Evolutionary conservation across 2,329 filamentous ascomycete species (phyloP).

Genomic region (Xylaria hypoxylon): DNA sequence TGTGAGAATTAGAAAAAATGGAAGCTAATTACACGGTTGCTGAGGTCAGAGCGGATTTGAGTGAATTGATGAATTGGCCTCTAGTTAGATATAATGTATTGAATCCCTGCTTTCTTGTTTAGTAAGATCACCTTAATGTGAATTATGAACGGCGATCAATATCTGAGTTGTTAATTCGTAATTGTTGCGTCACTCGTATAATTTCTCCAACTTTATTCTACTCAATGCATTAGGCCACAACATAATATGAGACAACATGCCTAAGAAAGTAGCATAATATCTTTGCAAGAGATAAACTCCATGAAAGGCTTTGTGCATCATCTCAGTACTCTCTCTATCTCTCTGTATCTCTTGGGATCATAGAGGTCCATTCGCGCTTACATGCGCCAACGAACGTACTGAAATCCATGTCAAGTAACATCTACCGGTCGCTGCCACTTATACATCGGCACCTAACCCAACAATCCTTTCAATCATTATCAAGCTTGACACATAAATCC

Average conservation of each 20-base stretch:
- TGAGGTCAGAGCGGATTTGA: no score
- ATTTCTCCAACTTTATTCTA: constrained; percentile 12
- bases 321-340: background rate
- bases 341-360: no score
- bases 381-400: background rate
- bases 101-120: no score
- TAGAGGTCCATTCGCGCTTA: background rate
- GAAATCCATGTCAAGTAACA: background rate
- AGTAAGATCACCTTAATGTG: no score
- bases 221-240: background rate
- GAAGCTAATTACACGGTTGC: no score
- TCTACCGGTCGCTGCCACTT: background rate
- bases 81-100: no score
- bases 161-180: constrained; percentile 12
- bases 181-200: constrained; percentile 30
- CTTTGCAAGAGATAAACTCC: background rate
- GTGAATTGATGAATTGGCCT: no score
- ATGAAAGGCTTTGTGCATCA: background rate
- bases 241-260: background rate
- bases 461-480: constrained; percentile 2
- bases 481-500: background rate
- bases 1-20: no score
- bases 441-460: background rate
- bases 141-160: no score
- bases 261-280: background rate